Evolutionary conservation across 805 yeast genomes (phyloP), one percentile per base, ranked within the genome.

Genomic region (Schwanniomyces pseudopolymorphus): DNA sequence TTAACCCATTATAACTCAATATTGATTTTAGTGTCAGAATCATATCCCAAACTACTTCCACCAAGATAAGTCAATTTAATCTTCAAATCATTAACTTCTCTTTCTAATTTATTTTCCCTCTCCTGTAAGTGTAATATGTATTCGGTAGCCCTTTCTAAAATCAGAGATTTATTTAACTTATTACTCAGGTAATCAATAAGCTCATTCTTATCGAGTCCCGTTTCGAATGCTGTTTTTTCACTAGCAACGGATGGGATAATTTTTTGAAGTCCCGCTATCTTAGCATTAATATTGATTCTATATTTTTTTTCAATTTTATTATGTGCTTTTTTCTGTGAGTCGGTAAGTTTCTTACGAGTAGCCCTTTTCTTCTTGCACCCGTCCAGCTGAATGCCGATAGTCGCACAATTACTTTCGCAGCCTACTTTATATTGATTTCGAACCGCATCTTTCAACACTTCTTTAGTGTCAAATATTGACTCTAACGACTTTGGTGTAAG

Each of bases 221-320:
- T 73, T 55, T 79, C 85, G 58, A 83, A 83, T 0, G 86, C 85
- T 2, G 85, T 79, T 51, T 78, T 78, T 49, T 82, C 87, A 42
- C 72, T 64, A 3, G 84, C 78, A 44, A 83, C 79, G 81, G 85
- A 79, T 10, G 90, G 90, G 28, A 85, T 84, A 20, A 84, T 72
- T 55, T 77, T 78, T 58, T 83, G 87, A 44, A 84, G 64, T 25
- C 82, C 81, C 3, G 86, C 86, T 46, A 85, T 85, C 60, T 83
- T 84, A 10, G 86, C 80, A 59, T 84, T 84, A 61, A 85, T 83
- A 61, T 84, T 84, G 49, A 83, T 83, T 60, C 89, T 70, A 62
- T 85, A 84, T 48, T 84, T 77, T 59, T 84, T 82, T 58, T 85
- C 90, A 51, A 85, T 83, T 63, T 80, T 81, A 66, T 84, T 84